Evolutionary conservation across 495 filamentous ascomycete genomes (phyloP).

Genomic region (Immersiella caudata): DNA sequence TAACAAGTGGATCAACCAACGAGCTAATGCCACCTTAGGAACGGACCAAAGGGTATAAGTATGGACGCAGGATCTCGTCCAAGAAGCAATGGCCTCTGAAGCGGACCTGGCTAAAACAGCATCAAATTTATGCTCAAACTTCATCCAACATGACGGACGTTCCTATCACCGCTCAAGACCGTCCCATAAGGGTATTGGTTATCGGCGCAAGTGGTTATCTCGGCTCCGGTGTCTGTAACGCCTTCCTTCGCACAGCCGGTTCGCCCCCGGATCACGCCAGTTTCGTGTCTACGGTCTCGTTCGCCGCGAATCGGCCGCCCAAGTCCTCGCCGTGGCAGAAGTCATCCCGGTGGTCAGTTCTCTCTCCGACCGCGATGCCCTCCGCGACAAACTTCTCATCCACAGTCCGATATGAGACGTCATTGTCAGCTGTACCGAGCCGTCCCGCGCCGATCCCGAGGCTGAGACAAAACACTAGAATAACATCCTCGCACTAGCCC

Average conservation of each 20-base stretch:
- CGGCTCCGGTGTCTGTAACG: constrained; percentile 8
- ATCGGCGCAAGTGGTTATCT: constrained; percentile 23
- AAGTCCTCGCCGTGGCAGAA: constrained; percentile 8
- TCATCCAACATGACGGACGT: background rate
- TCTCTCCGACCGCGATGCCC: background rate
- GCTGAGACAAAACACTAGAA: constrained; percentile 13
- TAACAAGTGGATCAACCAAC: background rate
- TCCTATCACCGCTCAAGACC: background rate
- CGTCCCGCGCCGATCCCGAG: background rate
- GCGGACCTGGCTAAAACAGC: too few relatives aligned
- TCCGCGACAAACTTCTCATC: background rate
- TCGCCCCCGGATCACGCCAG: constrained; percentile 5
- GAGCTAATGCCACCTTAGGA: background rate
- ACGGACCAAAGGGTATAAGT: background rate
- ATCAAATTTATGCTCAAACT: too few relatives aligned
- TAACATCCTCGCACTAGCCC: constrained; percentile 4
- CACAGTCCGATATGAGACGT: constrained; percentile 15
- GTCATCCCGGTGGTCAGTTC: constrained; percentile 17
- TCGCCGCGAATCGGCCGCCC: constrained; percentile 15
- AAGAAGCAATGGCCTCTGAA: too few relatives aligned
- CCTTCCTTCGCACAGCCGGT: constrained; percentile 12
- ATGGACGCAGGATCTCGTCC: background rate
- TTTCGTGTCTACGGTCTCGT: constrained; percentile 16
- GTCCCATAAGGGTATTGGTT: constrained; percentile 4
- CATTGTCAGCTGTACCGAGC: constrained; percentile 18